Evolutionary conservation across 371 early-diverging fungal genomes (phyloP).

Genomic region (Sporodiniella umbellata): DNA sequence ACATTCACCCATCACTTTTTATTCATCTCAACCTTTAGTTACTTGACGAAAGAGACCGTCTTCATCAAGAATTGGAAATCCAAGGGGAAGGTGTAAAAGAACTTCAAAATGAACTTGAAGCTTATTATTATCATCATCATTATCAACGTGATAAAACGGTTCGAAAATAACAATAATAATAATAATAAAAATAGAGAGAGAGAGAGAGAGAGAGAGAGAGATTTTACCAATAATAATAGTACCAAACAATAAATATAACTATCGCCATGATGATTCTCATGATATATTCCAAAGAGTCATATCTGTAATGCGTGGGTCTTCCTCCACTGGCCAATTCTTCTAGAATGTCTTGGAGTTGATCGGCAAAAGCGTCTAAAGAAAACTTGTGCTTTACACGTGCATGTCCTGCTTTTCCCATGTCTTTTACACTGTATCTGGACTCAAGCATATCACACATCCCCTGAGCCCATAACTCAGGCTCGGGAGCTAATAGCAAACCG

Average conservation of each 20-base stretch:
- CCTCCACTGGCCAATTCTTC: conserved; percentile 29
- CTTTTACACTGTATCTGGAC: conserved; percentile 20
- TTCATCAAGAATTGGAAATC: conserved; percentile 93
- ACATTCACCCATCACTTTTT: neutral
- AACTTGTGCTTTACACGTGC: conserved; percentile 62
- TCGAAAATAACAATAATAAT: conserved; percentile 20
- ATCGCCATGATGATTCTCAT: conserved; percentile 22
- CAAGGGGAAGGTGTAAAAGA: conserved; percentile 88
- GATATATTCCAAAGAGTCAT: conserved; percentile 24
- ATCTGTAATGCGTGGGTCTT: conserved; percentile 10
- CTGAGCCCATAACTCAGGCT: conserved; percentile 61
- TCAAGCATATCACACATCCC: conserved; percentile 52
- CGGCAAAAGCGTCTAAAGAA: conserved; percentile 65
- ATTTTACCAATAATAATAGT: conserved; percentile 18
- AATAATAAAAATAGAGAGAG: no score
- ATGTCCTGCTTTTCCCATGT: conserved; percentile 67
- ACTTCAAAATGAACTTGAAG: conserved; percentile 81
- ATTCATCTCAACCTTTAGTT: conserved; percentile 42
- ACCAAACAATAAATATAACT: conserved; percentile 17
- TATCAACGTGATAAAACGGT: conserved; percentile 34
- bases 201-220: no score
- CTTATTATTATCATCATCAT: conserved; percentile 38
- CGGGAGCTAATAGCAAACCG: conserved; percentile 70
- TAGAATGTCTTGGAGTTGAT: conserved; percentile 61
- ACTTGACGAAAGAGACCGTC: conserved; percentile 92